These are phyloP conservation scores for Volutella citrinella DNA, from an alignment of 2,329 filamentous ascomycete genomes.

Conservation along the genomic window DNA sequence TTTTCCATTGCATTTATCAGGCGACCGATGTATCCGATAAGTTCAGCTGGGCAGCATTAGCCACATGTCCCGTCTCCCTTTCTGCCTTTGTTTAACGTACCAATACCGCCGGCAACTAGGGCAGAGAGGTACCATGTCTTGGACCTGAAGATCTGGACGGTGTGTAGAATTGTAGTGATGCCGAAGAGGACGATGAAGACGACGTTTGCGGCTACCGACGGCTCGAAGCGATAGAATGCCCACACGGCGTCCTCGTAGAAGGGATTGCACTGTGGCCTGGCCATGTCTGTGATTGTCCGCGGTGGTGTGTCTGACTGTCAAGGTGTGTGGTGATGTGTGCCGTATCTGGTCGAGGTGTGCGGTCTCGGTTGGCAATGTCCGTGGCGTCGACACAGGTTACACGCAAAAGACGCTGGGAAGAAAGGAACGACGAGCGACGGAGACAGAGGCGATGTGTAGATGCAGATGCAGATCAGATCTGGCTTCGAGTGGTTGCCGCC, in stretches of 20 bases:
- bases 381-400: too few relatives aligned
- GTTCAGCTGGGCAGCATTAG: constrained; percentile 2
- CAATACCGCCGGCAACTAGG: constrained; percentile 44
- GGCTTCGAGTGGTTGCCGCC: too few relatives aligned
- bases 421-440: too few relatives aligned
- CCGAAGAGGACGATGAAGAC: constrained; percentile 38
- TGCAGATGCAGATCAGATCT: too few relatives aligned
- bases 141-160: constrained; percentile 34
- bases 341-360: too few relatives aligned
- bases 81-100: constrained; percentile 26
- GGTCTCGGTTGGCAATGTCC: too few relatives aligned
- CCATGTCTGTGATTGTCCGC: too few relatives aligned
- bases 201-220: constrained; percentile 38
- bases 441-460: too few relatives aligned
- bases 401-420: too few relatives aligned
- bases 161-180: constrained; percentile 33
- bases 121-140: constrained; percentile 48
- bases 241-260: constrained; percentile 2
- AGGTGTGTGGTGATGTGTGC: too few relatives aligned
- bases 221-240: constrained; percentile 41
- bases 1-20: constrained; percentile 21
- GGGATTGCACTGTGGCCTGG: too few relatives aligned
- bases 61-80: neutral
- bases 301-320: too few relatives aligned
- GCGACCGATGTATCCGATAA: neutral